Percentiles rank a stretch among this genome's conserved stretches.
Evolutionary conservation across 768 basidiomycete species (phyloP).

Genomic region (Termitomyces heimii): DNA sequence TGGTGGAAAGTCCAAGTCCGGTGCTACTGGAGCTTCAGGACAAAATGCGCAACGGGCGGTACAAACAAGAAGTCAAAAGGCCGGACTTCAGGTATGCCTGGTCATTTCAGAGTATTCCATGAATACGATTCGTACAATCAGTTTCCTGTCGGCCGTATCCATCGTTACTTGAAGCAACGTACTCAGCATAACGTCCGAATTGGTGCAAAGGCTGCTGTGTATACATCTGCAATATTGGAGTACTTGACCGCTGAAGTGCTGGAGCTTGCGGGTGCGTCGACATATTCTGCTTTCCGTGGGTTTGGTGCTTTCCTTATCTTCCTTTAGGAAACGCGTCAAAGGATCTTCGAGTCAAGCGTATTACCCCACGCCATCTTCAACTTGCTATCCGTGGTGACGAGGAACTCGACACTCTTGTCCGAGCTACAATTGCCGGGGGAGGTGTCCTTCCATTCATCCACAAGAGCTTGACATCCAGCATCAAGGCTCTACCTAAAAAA

Average conservation of each 20-base stretch:
- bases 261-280: conserved; percentile 80
- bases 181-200: conserved; percentile 94
- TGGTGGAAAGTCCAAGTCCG: conserved; percentile 60
- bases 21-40: conserved; percentile 23
- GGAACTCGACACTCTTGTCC: conserved; percentile 92
- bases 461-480: conserved; percentile 63
- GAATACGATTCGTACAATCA: conserved; percentile 21
- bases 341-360: conserved; percentile 95
- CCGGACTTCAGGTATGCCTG: conserved; percentile 72
- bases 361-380: conserved; percentile 93
- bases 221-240: conserved; percentile 93
- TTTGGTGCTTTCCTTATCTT: neutral
- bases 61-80: conserved; percentile 75
- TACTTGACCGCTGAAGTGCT: conserved; percentile 96
- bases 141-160: conserved; percentile 98
- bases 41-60: conserved; percentile 34
- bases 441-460: conserved; percentile 88
- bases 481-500: conserved; percentile 43
- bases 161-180: conserved; percentile 88
- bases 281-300: neutral
- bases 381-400: conserved; percentile 96
- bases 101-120: neutral
- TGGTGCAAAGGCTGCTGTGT: conserved; percentile 96
- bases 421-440: conserved; percentile 90
- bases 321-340: conserved; percentile 88